Conservation (phyloP, 1,284 basidiomycete genomes). For the Volvariella surrecta region DNA sequence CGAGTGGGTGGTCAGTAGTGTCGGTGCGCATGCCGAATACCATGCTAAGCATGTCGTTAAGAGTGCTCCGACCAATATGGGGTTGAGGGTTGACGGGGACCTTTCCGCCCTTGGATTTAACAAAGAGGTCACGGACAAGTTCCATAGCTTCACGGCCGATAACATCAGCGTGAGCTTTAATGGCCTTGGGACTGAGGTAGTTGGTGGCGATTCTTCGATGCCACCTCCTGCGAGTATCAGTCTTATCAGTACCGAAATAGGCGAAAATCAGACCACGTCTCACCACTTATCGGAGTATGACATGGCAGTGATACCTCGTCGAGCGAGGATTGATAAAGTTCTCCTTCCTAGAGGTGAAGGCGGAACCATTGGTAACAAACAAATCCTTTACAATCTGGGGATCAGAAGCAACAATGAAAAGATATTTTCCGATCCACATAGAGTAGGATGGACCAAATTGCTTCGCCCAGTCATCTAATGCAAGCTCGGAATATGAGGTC, state of each 20-base stretch:
- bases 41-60: conserved; percentile 32
- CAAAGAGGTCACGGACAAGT: conserved; percentile 24
- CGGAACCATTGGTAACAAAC: conserved; percentile 32
- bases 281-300: conserved; percentile 32
- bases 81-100: conserved; percentile 24
- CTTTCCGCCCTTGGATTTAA: conserved; percentile 17
- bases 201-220: conserved; percentile 28
- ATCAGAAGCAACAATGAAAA: conserved; percentile 33
- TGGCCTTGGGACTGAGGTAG: conserved; percentile 23
- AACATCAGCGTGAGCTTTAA: conserved; percentile 23
- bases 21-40: conserved; percentile 28
- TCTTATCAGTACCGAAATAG: background rate
- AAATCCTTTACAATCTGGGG: conserved; percentile 31
- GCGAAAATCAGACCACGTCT: background rate
- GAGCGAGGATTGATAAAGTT: conserved; percentile 34
- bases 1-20: conserved; percentile 21
- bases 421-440: conserved; percentile 33
- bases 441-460: conserved; percentile 30
- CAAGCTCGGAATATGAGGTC: conserved; percentile 27
- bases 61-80: conserved; percentile 23
- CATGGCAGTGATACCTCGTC: conserved; percentile 33
- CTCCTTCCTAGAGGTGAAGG: conserved; percentile 31
- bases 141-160: conserved; percentile 28
- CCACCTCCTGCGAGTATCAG: conserved; percentile 22
- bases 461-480: conserved; percentile 28